phyloP scores from a whole-genome alignment of 495 filamentous ascomycete species.

The Aspergillus saccharolyticus region DNA sequence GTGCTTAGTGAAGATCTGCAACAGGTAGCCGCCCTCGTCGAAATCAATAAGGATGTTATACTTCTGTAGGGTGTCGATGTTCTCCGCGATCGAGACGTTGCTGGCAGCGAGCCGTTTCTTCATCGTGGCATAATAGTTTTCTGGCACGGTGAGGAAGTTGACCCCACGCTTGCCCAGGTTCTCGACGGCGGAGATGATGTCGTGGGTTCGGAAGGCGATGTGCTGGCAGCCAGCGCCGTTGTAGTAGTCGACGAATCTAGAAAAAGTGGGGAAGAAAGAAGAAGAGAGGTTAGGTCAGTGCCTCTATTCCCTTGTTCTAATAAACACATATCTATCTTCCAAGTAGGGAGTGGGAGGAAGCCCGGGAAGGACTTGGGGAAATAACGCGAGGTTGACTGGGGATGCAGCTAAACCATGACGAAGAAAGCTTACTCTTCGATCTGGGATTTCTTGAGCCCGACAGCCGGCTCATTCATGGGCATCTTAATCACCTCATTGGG shows the following conservation, averaged over 20 bases:
- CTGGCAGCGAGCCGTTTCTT: slow-evolving; percentile 43
- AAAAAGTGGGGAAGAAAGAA: no score
- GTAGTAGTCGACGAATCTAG: slow-evolving; percentile 59
- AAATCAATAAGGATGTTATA: slow-evolving; percentile 74
- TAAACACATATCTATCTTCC: no score
- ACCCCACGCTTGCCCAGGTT: slow-evolving; percentile 62
- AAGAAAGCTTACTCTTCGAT: slow-evolving; percentile 58
- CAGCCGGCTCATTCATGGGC: slow-evolving; percentile 79
- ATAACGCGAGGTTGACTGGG: no score
- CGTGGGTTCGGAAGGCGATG: slow-evolving; percentile 62
- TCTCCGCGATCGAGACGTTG: slow-evolving; percentile 49
- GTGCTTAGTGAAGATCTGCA: slow-evolving; percentile 74
- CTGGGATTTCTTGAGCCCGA: slow-evolving; percentile 64
- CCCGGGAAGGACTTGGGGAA: no score
- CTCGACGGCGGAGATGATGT: slow-evolving; percentile 59
- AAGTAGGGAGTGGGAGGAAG: no score
- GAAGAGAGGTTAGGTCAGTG: background rate
- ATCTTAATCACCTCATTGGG: slow-evolving; percentile 67
- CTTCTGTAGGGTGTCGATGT: slow-evolving; percentile 55
- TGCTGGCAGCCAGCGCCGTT: slow-evolving; percentile 69
- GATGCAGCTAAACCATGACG: no score
- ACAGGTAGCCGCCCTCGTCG: slow-evolving; percentile 68
- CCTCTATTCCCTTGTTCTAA: background rate
- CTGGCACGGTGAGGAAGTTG: slow-evolving; percentile 70
- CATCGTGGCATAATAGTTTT: slow-evolving; percentile 65